Evolutionary conservation across 2,329 filamentous ascomycete genomes (phyloP).

Genomic region (Parastagonospora nodorum): DNA sequence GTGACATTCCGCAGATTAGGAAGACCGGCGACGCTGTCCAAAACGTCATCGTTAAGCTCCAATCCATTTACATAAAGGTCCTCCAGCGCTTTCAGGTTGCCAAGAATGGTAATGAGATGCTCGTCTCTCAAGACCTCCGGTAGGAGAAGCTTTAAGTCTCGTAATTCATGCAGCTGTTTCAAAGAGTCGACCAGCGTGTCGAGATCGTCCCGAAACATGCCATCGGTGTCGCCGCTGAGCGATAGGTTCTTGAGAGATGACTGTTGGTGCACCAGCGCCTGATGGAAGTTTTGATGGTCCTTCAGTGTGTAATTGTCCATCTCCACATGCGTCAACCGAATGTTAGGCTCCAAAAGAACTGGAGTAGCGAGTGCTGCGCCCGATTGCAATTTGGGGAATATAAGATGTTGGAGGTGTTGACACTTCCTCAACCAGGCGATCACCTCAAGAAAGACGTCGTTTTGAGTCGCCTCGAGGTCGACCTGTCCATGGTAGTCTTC

Average conservation of each 20-base stretch:
- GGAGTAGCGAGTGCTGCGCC: slow-evolving; percentile 59
- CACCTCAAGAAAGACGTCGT: slow-evolving; percentile 58
- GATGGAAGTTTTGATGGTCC: slow-evolving; percentile 59
- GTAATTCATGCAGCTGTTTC: slow-evolving; percentile 57
- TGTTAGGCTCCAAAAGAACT: slow-evolving; percentile 53
- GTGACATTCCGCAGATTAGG: slow-evolving; percentile 57
- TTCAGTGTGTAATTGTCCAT: slow-evolving; percentile 57
- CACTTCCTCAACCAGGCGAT: slow-evolving; percentile 63
- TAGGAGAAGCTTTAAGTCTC: slow-evolving; percentile 58
- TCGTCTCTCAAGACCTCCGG: slow-evolving; percentile 57
- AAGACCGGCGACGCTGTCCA: slow-evolving; percentile 53
- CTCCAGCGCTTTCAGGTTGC: slow-evolving; percentile 56
- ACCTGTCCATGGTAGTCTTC: slow-evolving; percentile 51
- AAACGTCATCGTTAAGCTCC: slow-evolving; percentile 57
- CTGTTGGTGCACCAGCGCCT: slow-evolving; percentile 59
- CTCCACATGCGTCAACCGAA: slow-evolving; percentile 55
- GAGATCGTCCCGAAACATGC: slow-evolving; percentile 52
- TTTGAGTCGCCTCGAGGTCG: slow-evolving; percentile 57
- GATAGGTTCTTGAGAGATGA: slow-evolving; percentile 52
- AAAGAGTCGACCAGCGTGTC: slow-evolving; percentile 59
- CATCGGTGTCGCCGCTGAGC: slow-evolving; percentile 55
- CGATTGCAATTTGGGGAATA: slow-evolving; percentile 57
- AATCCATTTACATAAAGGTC: slow-evolving; percentile 62
- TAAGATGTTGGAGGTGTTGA: slow-evolving; percentile 55
- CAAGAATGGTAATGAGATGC: slow-evolving; percentile 57